phyloP scores from a whole-genome alignment of 2,329 filamentous ascomycete species.

The Leptodontidium sp. region DNA sequence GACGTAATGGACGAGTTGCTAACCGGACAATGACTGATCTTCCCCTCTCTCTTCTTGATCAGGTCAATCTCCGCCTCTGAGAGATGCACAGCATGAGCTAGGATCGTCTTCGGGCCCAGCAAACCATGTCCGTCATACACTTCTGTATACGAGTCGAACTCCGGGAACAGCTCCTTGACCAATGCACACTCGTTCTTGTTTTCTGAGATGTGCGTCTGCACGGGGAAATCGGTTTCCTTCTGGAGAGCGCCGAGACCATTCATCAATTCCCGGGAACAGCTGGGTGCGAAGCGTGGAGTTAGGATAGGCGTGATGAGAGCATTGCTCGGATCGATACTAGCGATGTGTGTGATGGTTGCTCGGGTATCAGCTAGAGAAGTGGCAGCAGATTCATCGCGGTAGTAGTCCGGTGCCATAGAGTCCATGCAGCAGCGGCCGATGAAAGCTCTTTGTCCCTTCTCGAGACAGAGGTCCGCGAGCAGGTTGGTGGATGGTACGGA shows the following conservation, averaged over 20 bases:
- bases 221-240: constrained; percentile 66
- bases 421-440: constrained; percentile 98
- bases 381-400: constrained; percentile 75
- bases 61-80: constrained; percentile 70
- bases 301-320: constrained; percentile 79
- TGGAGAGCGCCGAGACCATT: constrained; percentile 70
- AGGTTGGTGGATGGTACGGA: constrained; percentile 90
- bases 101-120: constrained; percentile 75
- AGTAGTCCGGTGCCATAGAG: constrained; percentile 76
- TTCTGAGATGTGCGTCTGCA: constrained; percentile 92
- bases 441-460: constrained; percentile 84
- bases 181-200: constrained; percentile 78
- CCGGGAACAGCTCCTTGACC: constrained; percentile 75
- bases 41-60: constrained; percentile 67
- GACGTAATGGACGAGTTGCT: constrained; percentile 85
- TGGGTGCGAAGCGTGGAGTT: constrained; percentile 75
- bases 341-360: constrained; percentile 71
- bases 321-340: constrained; percentile 68
- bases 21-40: constrained; percentile 86
- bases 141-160: constrained; percentile 69
- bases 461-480: constrained; percentile 83
- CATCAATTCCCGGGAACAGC: constrained; percentile 69
- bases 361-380: constrained; percentile 64
- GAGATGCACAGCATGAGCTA: constrained; percentile 87
- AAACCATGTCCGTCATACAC: constrained; percentile 81